Base-by-base conservation (phyloP, 129 eudicot genomes). In the Saposhnikovia divaricata region DNA sequence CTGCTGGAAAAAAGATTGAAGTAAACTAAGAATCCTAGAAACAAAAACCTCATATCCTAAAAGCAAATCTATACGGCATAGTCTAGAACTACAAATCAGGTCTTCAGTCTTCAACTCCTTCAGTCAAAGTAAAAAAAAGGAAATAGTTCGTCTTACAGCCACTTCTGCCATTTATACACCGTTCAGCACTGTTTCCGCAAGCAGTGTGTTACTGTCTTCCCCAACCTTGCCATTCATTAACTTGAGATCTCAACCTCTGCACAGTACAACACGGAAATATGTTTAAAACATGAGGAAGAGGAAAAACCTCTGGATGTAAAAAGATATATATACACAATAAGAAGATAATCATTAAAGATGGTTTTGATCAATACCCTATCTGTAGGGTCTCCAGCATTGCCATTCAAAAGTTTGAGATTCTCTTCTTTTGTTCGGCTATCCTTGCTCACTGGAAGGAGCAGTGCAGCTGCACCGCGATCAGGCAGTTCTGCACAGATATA, bases 381-480 rank as follows among this genome's bases (percentile, higher is more conserved):
- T n/a, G 85, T 80, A 43, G 93, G 82, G 81, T 96, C 99, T 53
- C 88, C 98, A 65, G 94, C 86, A 83, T 90, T 95, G 19, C 96
- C 99, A 51, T 96, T 96, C 61, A 96, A 13, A 55, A 96, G 93
- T 78, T 96, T 96, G 84, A 81, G 87, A 45, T 73, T 88, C 87
- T 92, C 99, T 82, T 95, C 99, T 82, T 90, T 96, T 53, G 84
- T 73, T 87, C 86, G 80, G 79, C 87, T 75, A 82, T 96, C 98
- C 78, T 92, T 96, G 85, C 92, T 90, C 81, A 96, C 44, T 8
- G 98, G 99, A 69, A 96, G 87, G 78, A 92, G 78, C 80, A 87
- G 78, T 39, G 87, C 68, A 69, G 87, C 84, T 37, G 84, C 78
- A 74, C 85, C 83, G 14, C 98, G 96, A 74, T 96, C 98, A 74